Conservation (phyloP, 139 green algal genomes). For the Auxenochlorella protothecoides region DNA sequence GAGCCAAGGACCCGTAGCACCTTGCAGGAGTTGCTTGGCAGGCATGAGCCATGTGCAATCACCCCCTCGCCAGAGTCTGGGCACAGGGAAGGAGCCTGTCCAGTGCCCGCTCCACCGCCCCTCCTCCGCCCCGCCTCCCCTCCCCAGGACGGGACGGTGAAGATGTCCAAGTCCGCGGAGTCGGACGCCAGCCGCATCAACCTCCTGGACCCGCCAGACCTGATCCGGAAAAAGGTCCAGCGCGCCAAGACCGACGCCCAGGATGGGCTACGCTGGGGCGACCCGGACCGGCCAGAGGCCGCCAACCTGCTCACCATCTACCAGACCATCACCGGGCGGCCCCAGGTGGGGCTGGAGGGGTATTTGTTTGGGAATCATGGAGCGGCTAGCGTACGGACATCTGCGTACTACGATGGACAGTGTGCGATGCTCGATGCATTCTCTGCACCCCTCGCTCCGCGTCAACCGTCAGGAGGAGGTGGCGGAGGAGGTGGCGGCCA, state of each 20-base stretch:
- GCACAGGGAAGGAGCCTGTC: background rate
- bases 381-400: background rate
- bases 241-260: slow-evolving; percentile 79
- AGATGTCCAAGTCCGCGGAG: slow-evolving; percentile 94
- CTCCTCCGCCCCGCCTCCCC: background rate
- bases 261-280: slow-evolving; percentile 72
- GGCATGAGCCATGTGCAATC: background rate
- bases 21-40: too few relatives aligned
- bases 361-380: background rate
- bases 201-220: slow-evolving; percentile 75
- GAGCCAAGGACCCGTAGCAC: background rate
- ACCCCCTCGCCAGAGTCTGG: background rate
- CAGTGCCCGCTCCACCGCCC: background rate
- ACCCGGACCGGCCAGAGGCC: slow-evolving; percentile 84
- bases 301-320: slow-evolving; percentile 96
- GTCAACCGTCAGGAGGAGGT: slow-evolving; percentile 35
- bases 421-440: too few relatives aligned
- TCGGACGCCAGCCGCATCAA: slow-evolving; percentile 86
- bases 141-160: slow-evolving; percentile 78
- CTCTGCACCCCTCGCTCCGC: background rate
- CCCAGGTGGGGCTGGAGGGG: slow-evolving; percentile 42
- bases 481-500: slow-evolving; percentile 41
- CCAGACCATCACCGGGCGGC: slow-evolving; percentile 66
- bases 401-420: too few relatives aligned
- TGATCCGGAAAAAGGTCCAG: slow-evolving; percentile 85